Percentiles rank a stretch among this genome's conserved stretches.
Evolutionary conservation across 441 rosid genomes (phyloP).

Genomic region (Biscutella auriculata): DNA sequence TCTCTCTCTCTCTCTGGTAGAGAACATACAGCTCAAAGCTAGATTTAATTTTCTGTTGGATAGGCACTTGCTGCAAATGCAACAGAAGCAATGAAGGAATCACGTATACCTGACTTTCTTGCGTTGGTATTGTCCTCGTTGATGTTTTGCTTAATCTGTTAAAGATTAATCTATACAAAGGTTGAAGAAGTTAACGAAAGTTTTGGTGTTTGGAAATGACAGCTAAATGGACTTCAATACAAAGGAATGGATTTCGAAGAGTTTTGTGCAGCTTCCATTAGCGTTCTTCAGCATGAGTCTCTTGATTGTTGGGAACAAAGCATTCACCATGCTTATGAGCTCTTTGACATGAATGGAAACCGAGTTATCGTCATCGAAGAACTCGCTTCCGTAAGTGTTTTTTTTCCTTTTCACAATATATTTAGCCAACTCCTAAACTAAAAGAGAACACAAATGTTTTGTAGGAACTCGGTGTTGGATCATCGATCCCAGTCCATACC

Average conservation of each 20-base stretch:
- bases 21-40: constrained; percentile 8
- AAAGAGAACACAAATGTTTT: background rate
- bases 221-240: constrained; percentile 73
- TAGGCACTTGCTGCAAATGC: constrained; percentile 74
- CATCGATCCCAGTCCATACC: constrained; percentile 70
- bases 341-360: constrained; percentile 82
- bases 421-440: background rate
- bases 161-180: background rate
- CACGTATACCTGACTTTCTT: constrained; percentile 61
- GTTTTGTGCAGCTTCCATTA: constrained; percentile 86
- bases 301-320: constrained; percentile 75
- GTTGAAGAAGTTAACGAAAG: background rate
- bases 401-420: background rate
- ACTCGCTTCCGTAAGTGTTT: constrained; percentile 70
- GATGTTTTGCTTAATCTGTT: background rate
- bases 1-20: constrained; percentile 6
- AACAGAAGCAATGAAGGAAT: constrained; percentile 89
- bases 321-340: constrained; percentile 62
- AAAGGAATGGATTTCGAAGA: constrained; percentile 89
- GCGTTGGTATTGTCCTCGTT: constrained; percentile 33
- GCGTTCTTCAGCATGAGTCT: constrained; percentile 86
- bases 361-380: constrained; percentile 76
- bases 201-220: constrained; percentile 16
- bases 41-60: constrained; percentile 15
- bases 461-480: constrained; percentile 92